phyloP scores from a whole-genome alignment of 2,329 filamentous ascomycete genomes.

The Tolypocladium guangdongense region DNA sequence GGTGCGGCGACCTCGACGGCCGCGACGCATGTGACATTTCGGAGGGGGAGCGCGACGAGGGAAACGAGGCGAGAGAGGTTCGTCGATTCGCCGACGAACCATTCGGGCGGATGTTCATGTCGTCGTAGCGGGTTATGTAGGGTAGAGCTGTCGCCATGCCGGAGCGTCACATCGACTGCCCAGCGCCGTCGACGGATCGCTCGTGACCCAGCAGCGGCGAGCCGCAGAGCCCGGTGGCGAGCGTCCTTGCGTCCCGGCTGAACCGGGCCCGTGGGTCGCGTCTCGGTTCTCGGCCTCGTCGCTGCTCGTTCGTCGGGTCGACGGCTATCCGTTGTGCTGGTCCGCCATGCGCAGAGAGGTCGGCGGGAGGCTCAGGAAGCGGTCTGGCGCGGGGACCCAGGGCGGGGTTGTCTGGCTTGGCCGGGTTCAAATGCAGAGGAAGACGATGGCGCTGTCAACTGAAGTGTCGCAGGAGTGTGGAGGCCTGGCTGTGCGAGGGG shows the following conservation, averaged over 20 bases:
- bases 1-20: conserved; percentile 45
- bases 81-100: conserved; percentile 22
- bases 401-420: background rate
- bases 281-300: background rate
- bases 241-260: background rate
- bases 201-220: background rate
- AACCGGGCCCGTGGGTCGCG: background rate
- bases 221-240: background rate
- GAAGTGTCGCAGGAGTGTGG: background rate
- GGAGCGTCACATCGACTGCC: background rate
- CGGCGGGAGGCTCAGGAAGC: background rate
- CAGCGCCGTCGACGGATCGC: background rate
- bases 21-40: conserved; percentile 44
- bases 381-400: background rate
- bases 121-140: conserved; percentile 27
- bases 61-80: conserved; percentile 55
- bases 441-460: background rate
- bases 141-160: conserved; percentile 32
- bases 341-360: background rate
- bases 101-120: conserved; percentile 24
- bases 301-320: background rate
- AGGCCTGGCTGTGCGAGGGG: conserved; percentile 3
- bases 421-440: background rate
- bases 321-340: conserved; percentile 1
- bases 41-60: conserved; percentile 46